Conservation (phyloP, 805 yeast genomes). For the Saccharomyces kudriavzevii region DNA sequence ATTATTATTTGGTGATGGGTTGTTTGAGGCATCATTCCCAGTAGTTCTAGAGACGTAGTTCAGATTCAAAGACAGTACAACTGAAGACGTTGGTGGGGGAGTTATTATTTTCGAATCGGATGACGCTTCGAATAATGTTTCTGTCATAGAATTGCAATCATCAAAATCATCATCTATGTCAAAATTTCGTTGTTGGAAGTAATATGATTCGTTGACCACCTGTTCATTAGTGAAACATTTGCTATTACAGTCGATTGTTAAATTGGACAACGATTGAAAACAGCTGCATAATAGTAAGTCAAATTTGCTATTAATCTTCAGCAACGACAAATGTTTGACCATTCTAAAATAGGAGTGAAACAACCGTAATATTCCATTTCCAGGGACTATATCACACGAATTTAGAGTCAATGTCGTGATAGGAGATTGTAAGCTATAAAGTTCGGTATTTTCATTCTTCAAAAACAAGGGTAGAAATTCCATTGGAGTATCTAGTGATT, state of each 20-base stretch:
- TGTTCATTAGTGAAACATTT: slow-evolving; percentile 31
- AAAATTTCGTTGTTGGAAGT: slow-evolving; percentile 10
- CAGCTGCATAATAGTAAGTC: slow-evolving; percentile 45
- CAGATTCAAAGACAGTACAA: slow-evolving; percentile 19
- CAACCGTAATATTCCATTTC: slow-evolving; percentile 31
- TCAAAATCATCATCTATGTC: slow-evolving; percentile 6
- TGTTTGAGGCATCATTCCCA: slow-evolving; percentile 5
- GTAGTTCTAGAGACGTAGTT: slow-evolving; percentile 18
- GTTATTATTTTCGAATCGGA: slow-evolving; percentile 13
- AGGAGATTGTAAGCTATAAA: slow-evolving; percentile 30
- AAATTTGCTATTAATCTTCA: slow-evolving; percentile 34
- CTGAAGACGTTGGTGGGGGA: slow-evolving; percentile 31
- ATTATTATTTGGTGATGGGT: slow-evolving; percentile 4
- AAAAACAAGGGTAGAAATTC: slow-evolving; percentile 28
- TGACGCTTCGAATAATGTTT: slow-evolving; percentile 22
- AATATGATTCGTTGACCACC: slow-evolving; percentile 20
- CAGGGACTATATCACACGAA: slow-evolving; percentile 31
- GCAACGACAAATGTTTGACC: slow-evolving; percentile 33
- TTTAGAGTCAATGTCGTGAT: slow-evolving; percentile 27
- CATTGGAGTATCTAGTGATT: slow-evolving; percentile 30
- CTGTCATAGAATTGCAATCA: slow-evolving; percentile 16
- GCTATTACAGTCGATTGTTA: slow-evolving; percentile 44
- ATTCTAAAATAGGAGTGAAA: slow-evolving; percentile 36
- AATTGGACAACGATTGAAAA: slow-evolving; percentile 32
- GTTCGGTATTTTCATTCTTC: slow-evolving; percentile 13